Conservation (phyloP, 805 yeast genomes). For the Komagataella pastoris region DNA sequence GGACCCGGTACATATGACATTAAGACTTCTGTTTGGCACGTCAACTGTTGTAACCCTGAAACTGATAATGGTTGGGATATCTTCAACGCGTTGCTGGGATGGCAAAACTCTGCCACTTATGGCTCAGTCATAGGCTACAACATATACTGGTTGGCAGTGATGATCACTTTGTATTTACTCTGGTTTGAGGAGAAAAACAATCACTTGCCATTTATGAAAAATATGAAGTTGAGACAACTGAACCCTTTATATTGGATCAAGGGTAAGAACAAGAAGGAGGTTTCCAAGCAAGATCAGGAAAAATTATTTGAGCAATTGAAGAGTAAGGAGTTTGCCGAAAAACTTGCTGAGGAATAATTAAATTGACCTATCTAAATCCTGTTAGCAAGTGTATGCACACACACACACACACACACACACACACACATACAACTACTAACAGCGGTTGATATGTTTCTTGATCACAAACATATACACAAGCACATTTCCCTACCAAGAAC, state of each 20-base stretch:
- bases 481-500: too few relatives aligned
- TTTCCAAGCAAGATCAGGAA: conserved; percentile 37
- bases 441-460: too few relatives aligned
- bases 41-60: conserved; percentile 94
- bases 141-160: conserved; percentile 71
- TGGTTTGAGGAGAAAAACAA: conserved; percentile 76
- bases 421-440: conserved; percentile 1
- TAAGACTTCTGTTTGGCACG: conserved; percentile 78
- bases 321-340: conserved; percentile 16
- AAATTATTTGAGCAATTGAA: conserved; percentile 30
- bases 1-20: conserved; percentile 95
- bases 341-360: conserved; percentile 1
- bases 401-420: conserved; percentile 2
- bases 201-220: conserved; percentile 58
- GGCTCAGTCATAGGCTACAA: conserved; percentile 87
- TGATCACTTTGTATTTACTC: conserved; percentile 44
- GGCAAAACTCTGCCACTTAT: conserved; percentile 95
- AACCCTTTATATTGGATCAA: conserved; percentile 68
- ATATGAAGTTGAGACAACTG: conserved; percentile 31
- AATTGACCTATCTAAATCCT: background rate
- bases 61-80: conserved; percentile 93
- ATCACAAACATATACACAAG: too few relatives aligned
- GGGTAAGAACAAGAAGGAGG: conserved; percentile 48
- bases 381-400: background rate
- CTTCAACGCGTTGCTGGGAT: conserved; percentile 86